These are phyloP conservation scores for Rhizoclosmatium sp. DNA, from an alignment of 192 early-diverging fungal species.

Conservation along the genomic window DNA sequence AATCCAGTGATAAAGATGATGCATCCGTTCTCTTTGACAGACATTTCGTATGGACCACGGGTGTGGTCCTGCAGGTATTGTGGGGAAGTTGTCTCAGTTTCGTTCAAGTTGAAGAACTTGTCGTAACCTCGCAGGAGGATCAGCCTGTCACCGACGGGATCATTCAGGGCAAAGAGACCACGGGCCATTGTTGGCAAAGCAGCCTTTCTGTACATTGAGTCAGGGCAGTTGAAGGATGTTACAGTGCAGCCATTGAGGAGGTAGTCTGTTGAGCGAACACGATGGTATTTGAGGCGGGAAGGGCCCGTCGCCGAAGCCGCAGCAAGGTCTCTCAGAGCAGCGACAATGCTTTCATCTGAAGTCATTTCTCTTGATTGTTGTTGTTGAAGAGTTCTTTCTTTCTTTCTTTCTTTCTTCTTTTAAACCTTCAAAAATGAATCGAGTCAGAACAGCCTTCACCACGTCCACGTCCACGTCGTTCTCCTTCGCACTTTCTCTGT, in stretches of 20 bases:
- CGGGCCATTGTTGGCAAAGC: slow-evolving; percentile 77
- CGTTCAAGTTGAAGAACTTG: slow-evolving; percentile 89
- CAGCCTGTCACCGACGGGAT: slow-evolving; percentile 32
- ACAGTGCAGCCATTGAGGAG: background rate
- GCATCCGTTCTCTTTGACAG: slow-evolving; percentile 97
- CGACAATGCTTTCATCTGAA: background rate
- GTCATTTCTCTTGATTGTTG: background rate
- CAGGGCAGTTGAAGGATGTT: slow-evolving; percentile 4
- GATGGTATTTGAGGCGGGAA: background rate
- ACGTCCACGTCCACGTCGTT: no score
- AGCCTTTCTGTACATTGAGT: background rate
- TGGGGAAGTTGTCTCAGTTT: slow-evolving; percentile 53
- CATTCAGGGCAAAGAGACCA: slow-evolving; percentile 71
- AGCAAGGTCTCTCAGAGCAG: background rate
- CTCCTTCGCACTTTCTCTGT: no score
- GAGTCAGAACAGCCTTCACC: no score
- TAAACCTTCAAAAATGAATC: background rate
- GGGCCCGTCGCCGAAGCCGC: background rate
- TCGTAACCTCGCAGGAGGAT: slow-evolving; percentile 93
- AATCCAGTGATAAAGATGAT: slow-evolving; percentile 84
- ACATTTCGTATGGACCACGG: slow-evolving; percentile 86
- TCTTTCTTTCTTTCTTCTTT: background rate
- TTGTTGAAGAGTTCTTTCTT: background rate
- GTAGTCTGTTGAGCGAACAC: background rate
- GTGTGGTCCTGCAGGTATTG: slow-evolving; percentile 67